Evolutionary conservation across 1,139 yeast species (phyloP).

Genomic region (Hansenula lynferdii): DNA sequence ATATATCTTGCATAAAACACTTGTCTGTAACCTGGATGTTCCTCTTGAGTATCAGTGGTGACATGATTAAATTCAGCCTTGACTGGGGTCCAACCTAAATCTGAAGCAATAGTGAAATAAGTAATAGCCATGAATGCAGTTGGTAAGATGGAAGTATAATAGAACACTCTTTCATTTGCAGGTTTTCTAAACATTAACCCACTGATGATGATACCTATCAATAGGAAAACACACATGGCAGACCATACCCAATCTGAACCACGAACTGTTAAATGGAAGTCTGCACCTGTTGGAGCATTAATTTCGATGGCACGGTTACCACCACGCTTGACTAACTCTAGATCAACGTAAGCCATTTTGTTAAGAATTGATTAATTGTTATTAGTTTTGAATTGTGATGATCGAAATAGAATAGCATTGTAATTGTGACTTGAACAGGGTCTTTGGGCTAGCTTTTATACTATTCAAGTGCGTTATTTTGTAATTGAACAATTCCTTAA

Average conservation of each 20-base stretch:
- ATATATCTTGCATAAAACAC: slow-evolving; percentile 56
- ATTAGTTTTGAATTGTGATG: neutral
- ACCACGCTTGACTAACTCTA: neutral
- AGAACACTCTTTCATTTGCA: slow-evolving; percentile 31
- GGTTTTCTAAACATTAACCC: slow-evolving; percentile 40
- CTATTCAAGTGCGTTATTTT: too few species aligned
- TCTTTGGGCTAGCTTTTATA: too few species aligned
- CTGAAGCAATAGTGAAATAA: slow-evolving; percentile 57
- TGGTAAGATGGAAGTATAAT: slow-evolving; percentile 41
- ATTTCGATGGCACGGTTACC: neutral
- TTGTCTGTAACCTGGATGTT: slow-evolving; percentile 44
- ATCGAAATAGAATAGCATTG: too few species aligned
- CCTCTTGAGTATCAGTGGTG: slow-evolving; percentile 26
- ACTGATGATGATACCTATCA: slow-evolving; percentile 31
- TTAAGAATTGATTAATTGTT: neutral
- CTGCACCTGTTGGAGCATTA: slow-evolving; percentile 24
- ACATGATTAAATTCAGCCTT: slow-evolving; percentile 50
- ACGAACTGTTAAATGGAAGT: slow-evolving; percentile 46
- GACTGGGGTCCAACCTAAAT: slow-evolving; percentile 51
- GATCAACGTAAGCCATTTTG: slow-evolving; percentile 1
- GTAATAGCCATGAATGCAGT: slow-evolving; percentile 43
- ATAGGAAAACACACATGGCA: slow-evolving; percentile 35
- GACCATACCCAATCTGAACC: slow-evolving; percentile 72
- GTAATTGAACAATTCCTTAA: too few species aligned
- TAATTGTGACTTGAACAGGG: too few species aligned